phyloP scores from a whole-genome alignment of 78 protist species.

The Dictyostelium firmibasis region DNA sequence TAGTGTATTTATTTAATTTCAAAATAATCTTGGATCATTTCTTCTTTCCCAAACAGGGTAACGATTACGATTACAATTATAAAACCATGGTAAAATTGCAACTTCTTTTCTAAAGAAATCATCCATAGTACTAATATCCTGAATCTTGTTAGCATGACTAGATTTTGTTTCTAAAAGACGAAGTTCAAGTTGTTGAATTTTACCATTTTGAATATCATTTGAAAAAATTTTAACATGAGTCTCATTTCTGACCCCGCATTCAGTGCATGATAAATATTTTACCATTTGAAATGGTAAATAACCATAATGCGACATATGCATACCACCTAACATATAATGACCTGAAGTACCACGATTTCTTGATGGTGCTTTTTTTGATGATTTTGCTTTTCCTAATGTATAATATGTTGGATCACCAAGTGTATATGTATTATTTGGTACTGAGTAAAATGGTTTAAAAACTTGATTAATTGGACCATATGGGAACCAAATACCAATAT shows the following conservation, averaged over 20 bases:
- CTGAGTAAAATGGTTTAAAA: neutral
- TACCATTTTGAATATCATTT: neutral
- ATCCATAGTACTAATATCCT: neutral
- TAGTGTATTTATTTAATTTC: too few species aligned
- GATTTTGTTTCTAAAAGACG: neutral
- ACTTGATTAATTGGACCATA: neutral
- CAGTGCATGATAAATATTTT: neutral
- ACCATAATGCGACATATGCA: constrained; percentile 9
- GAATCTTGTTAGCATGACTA: neutral
- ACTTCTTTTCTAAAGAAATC: neutral
- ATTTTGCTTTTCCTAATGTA: neutral
- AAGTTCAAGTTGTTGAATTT: neutral
- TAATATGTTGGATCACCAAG: constrained; percentile 5
- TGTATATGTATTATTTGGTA: neutral
- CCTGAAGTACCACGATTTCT: constrained; percentile 5
- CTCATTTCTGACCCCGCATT: neutral
- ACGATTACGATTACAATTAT: neutral
- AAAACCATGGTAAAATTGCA: constrained; percentile 3
- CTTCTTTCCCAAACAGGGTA: constrained; percentile 10
- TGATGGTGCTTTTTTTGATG: neutral
- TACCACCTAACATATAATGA: neutral
- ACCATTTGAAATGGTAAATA: constrained; percentile 10
- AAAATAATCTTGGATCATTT: neutral
- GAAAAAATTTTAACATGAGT: neutral
- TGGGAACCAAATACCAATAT: constrained; percentile 7